phyloP scores from a whole-genome alignment of 139 green algal genomes.

The Chlamydomonas incerta region DNA sequence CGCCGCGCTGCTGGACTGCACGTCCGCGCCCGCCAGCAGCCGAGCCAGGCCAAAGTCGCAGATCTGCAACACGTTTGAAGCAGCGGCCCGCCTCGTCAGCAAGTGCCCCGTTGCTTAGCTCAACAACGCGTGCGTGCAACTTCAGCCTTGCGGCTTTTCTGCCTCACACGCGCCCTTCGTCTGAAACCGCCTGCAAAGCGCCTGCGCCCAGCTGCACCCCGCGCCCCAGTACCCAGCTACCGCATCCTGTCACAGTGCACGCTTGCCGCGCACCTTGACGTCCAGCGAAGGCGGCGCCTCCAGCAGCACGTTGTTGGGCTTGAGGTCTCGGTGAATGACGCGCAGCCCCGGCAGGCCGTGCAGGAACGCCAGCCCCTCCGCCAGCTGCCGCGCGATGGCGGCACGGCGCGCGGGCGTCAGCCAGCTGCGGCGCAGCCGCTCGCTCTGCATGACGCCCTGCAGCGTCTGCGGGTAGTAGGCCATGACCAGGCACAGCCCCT shows the following conservation, averaged over 20 bases:
- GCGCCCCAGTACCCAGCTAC: no score
- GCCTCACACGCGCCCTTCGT: no score
- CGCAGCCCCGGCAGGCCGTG: slow-evolving; percentile 13
- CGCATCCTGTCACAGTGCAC: no score
- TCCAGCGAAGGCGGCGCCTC: slow-evolving; percentile 34
- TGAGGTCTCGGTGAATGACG: slow-evolving; percentile 42
- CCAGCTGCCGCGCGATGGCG: slow-evolving; percentile 23
- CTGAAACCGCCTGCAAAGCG: no score
- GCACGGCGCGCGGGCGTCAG: slow-evolving; percentile 23
- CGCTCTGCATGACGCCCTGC: slow-evolving; percentile 37
- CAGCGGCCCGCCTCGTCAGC: no score
- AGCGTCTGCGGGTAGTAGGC: slow-evolving; percentile 38
- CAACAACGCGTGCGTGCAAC: no score
- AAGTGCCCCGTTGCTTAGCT: no score
- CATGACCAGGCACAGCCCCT: slow-evolving; percentile 41
- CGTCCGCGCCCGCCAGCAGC: slow-evolving; percentile 11
- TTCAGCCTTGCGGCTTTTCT: no score
- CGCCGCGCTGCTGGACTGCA: slow-evolving; percentile 13
- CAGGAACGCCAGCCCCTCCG: slow-evolving; percentile 38
- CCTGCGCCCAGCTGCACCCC: no score
- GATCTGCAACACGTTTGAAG: no score
- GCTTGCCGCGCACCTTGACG: slow-evolving; percentile 3
- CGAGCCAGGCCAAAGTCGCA: slow-evolving; percentile 32
- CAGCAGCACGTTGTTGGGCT: slow-evolving; percentile 46
- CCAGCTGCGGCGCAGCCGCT: slow-evolving; percentile 34